Evolutionary conservation across 805 yeast genomes (phyloP).

Genomic region (Candida namnaoensis): DNA sequence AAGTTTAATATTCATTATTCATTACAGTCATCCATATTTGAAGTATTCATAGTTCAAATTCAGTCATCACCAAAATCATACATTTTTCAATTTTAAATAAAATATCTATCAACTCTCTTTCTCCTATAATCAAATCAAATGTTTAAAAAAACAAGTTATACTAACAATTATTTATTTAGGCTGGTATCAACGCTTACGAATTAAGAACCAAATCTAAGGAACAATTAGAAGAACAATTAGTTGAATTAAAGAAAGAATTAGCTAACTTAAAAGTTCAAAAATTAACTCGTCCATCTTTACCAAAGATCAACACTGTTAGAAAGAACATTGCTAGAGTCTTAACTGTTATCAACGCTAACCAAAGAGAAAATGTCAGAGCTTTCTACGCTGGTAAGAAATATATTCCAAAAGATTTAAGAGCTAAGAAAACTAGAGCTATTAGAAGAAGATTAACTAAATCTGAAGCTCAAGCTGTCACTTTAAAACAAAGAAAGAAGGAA

Average conservation of each 20-base stretch:
- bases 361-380: slow-evolving; percentile 91
- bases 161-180: slow-evolving; percentile 32
- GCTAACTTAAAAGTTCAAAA: slow-evolving; percentile 95
- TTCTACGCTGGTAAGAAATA: slow-evolving; percentile 92
- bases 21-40: no score
- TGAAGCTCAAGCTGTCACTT: slow-evolving; percentile 79
- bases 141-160: background rate
- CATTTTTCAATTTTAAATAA: no score
- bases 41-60: no score
- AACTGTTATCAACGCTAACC: slow-evolving; percentile 94
- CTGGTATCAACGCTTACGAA: slow-evolving; percentile 92
- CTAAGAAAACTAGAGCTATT: slow-evolving; percentile 99
- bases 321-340: slow-evolving; percentile 97
- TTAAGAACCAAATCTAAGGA: slow-evolving; percentile 96
- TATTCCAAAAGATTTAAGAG: slow-evolving; percentile 98
- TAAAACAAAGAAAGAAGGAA: slow-evolving; percentile 84
- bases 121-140: no score
- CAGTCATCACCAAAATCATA: no score
- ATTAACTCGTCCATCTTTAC: slow-evolving; percentile 84
- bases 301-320: slow-evolving; percentile 95
- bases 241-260: slow-evolving; percentile 94
- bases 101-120: no score
- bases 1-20: no score
- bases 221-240: slow-evolving; percentile 89
- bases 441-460: slow-evolving; percentile 90